A percentile compares a stretch with the other conserved stretches of the same genome.
Evolutionary conservation across 2,329 filamentous ascomycete genomes (phyloP).

Genomic region (Sporothrix brasiliensis): DNA sequence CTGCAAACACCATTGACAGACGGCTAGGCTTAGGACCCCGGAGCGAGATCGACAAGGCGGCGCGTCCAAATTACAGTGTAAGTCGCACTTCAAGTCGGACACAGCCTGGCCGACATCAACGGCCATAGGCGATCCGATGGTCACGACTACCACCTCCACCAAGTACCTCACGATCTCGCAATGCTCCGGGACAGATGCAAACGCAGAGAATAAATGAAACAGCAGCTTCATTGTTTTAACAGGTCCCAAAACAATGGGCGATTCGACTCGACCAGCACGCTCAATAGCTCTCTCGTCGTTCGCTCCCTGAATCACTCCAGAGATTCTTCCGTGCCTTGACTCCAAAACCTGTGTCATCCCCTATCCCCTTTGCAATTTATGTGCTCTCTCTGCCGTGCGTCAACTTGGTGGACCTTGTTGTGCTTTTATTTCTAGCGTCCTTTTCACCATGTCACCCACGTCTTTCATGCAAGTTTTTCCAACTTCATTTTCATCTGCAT

Average conservation of each 20-base stretch:
- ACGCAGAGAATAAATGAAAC: not conserved
- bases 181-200: not conserved
- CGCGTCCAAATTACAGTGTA: slow-evolving; percentile 6
- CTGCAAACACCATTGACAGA: not conserved
- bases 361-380: too few relatives aligned
- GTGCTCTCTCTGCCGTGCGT: too few relatives aligned
- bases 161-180: not conserved
- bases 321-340: too few relatives aligned
- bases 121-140: not conserved
- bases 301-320: too few relatives aligned
- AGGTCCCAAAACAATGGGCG: too few relatives aligned
- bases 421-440: too few relatives aligned
- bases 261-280: too few relatives aligned
- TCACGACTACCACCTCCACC: not conserved
- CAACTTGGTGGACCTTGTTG: too few relatives aligned
- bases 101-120: not conserved
- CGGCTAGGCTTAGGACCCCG: not conserved
- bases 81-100: not conserved
- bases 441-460: too few relatives aligned
- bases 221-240: not conserved
- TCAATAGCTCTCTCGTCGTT: too few relatives aligned
- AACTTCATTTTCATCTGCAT: not conserved
- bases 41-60: not conserved
- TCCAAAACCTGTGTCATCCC: too few relatives aligned
- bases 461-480: not conserved